Evolutionary conservation across 202 grass and related monocot species (phyloP).

Genomic region (Dendrocalamus latiflorus): DNA sequence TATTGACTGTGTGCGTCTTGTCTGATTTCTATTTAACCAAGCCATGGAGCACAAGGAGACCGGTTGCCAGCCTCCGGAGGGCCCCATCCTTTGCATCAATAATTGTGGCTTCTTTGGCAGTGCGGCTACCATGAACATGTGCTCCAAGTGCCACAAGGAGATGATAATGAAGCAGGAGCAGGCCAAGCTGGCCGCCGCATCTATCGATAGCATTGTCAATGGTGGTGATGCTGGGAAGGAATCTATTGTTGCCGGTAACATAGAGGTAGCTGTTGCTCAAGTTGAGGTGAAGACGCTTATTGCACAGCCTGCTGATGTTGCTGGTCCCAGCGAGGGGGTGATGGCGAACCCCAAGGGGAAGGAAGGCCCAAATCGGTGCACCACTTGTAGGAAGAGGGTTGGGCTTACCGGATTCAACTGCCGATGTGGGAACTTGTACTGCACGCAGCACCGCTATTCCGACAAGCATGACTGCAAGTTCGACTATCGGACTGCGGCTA

Average conservation of each 20-base stretch:
- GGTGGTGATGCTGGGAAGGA: constrained; percentile 36
- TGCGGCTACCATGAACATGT: constrained; percentile 84
- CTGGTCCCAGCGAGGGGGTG: constrained; percentile 23
- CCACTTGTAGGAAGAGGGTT: constrained; percentile 61
- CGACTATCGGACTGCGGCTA: constrained; percentile 66
- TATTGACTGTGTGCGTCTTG: no score
- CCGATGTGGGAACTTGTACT: constrained; percentile 72
- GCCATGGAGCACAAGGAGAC: constrained; percentile 84
- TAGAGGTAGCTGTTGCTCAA: constrained; percentile 7
- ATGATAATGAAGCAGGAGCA: constrained; percentile 80
- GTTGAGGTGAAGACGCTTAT: constrained; percentile 12
- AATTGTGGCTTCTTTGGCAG: constrained; percentile 96
- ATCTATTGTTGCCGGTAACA: background rate
- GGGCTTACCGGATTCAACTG: constrained; percentile 80
- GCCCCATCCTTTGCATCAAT: constrained; percentile 87
- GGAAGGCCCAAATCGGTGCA: constrained; percentile 56
- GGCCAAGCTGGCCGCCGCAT: constrained; percentile 62
- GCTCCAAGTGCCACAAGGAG: constrained; percentile 97
- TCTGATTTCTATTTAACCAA: constrained; percentile 36
- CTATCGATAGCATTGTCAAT: constrained; percentile 73
- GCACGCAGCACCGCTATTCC: constrained; percentile 57
- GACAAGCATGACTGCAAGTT: constrained; percentile 84
- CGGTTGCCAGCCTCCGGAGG: constrained; percentile 65
- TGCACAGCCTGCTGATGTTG: constrained; percentile 12
- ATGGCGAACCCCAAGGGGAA: constrained; percentile 33